Percentiles rank a stretch among this genome's conserved stretches.
Evolutionary conservation across 768 basidiomycete genomes (phyloP).

Genomic region (Termitomyces sp.): DNA sequence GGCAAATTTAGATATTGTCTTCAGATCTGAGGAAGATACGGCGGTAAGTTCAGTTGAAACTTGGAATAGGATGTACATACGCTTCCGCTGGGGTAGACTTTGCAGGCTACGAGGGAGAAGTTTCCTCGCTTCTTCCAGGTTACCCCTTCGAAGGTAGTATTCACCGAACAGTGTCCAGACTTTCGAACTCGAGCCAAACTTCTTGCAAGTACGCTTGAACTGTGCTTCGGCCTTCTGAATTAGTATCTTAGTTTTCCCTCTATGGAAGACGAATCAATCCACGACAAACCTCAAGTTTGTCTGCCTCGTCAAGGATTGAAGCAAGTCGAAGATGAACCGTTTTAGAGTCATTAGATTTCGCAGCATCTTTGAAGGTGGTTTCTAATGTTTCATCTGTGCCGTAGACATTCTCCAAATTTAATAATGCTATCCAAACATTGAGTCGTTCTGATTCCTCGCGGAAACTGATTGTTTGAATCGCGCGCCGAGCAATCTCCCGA

Average conservation of each 20-base stretch:
- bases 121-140: constrained; percentile 76
- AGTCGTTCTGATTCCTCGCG: constrained; percentile 94
- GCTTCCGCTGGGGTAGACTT: constrained; percentile 89
- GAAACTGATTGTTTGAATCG: constrained; percentile 85
- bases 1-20: constrained; percentile 93
- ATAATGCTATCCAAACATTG: constrained; percentile 95
- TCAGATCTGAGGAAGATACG: constrained; percentile 60
- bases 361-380: constrained; percentile 84
- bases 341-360: constrained; percentile 87
- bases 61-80: constrained; percentile 41
- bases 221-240: constrained; percentile 89
- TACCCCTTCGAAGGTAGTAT: constrained; percentile 67
- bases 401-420: constrained; percentile 93
- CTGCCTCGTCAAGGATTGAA: constrained; percentile 77
- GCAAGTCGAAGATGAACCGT: constrained; percentile 83
- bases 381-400: constrained; percentile 82
- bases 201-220: constrained; percentile 84
- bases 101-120: constrained; percentile 85
- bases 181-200: constrained; percentile 90
- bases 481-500: constrained; percentile 78
- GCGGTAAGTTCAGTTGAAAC: neutral
- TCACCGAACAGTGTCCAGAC: constrained; percentile 91
- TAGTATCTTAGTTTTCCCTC: neutral
- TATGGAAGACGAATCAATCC: neutral
- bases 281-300: constrained; percentile 59